Base-by-base conservation (phyloP, 2,329 filamentous ascomycete genomes). In the Cordyceps militaris region DNA sequence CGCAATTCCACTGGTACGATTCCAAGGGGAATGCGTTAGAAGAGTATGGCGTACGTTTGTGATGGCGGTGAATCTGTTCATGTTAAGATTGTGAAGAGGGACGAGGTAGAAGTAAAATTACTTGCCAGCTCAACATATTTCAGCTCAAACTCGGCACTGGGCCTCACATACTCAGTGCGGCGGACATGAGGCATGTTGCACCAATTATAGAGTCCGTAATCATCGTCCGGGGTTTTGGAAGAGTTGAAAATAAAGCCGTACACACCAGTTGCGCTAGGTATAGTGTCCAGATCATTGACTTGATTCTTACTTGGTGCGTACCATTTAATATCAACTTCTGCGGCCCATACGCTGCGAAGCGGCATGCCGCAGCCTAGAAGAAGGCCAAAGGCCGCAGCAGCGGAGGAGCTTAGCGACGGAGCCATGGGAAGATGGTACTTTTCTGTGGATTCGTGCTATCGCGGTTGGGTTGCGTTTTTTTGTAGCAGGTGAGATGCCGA, bases 181-280 rank as follows among this genome's bases (percentile, higher is more conserved):
- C 88, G 79, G n/a, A 89, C 86, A 72, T 93, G 90, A 1, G 90
- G 89, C 88, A 94, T 94, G 66, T 94, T 92, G 71, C 89, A 94
- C 79, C 80, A 93, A 69, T 93, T 91, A 71, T 92, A 92, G 1
- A 74, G 78, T 6, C 83, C 82, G 70, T 88, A 86, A 38, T 75
- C 63, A 0, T 71, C 66, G 56, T 77, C 72, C 0, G 87, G 82
- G 0, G 81, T 80, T 1, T 73, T 63, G 1, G 87, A 89, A 34
- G 80, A 79, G 66, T 90, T 84, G 72, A 86, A 94, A 19, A 89
- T 78, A 67, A 91, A 92, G 2, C 87, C 88, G 68, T 90, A 86
- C 0, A 85, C 79, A 1, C 87, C 89, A 2, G 77, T 73, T 8
- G 79, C 77, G 58, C 79, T 75, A 51, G 91, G 67, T 0, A 81